Conservation (phyloP, 75 land plant species). For the Adiantum capillusveneris region DNA sequence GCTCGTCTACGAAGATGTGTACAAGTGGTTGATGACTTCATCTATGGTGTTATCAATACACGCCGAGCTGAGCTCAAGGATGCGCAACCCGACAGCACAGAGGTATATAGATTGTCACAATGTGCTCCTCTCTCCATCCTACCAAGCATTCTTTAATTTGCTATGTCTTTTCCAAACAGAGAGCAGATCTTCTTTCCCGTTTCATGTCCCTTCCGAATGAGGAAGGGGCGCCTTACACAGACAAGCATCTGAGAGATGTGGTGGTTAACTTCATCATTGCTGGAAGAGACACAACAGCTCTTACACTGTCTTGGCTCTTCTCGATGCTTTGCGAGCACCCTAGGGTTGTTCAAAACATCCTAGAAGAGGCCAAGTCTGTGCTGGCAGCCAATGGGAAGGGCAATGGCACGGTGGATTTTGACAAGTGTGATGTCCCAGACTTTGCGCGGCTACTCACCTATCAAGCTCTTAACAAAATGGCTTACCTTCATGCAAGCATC, state of each 20-base stretch:
- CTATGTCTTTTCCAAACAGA: background rate
- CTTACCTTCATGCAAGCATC: conserved; percentile 63
- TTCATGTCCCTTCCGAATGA: conserved; percentile 56
- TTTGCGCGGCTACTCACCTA: conserved; percentile 50
- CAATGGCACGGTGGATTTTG: too few relatives aligned
- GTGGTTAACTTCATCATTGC: conserved; percentile 88
- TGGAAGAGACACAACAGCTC: conserved; percentile 84
- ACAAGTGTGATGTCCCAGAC: conserved; percentile 1
- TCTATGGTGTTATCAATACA: conserved; percentile 31
- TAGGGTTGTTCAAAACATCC: conserved; percentile 45
- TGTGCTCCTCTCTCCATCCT: too few relatives aligned
- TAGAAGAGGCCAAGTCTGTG: conserved; percentile 33
- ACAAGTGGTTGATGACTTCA: conserved; percentile 38
- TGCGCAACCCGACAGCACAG: too few relatives aligned
- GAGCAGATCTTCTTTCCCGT: conserved; percentile 50
- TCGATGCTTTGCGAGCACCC: conserved; percentile 64
- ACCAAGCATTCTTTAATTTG: too few relatives aligned
- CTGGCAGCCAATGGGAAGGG: conserved; percentile 4
- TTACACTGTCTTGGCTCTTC: conserved; percentile 82
- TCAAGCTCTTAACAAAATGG: conserved; percentile 40
- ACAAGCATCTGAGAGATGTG: conserved; percentile 60
- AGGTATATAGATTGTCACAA: too few relatives aligned
- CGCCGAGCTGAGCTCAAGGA: conserved; percentile 27
- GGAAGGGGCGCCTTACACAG: conserved; percentile 41
- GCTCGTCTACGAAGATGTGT: conserved; percentile 25